Percentiles rank a stretch among this genome's conserved stretches.
phyloP scores from a whole-genome alignment of 2,329 filamentous ascomycete genomes.

The Trichoderma sp. region DNA sequence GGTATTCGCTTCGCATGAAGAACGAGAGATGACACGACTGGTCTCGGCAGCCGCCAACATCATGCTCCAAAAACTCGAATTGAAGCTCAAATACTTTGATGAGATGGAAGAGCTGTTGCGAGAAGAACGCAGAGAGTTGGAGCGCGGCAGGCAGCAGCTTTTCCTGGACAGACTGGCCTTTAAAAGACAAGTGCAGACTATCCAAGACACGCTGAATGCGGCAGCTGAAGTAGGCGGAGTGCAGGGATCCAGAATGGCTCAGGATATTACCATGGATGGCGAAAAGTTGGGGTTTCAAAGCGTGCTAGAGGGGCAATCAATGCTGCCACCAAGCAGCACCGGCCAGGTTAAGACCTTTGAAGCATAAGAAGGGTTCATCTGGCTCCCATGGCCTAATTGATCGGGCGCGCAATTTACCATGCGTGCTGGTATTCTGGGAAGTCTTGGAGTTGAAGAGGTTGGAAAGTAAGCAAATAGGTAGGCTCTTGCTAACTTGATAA shows the following conservation, averaged over 20 bases:
- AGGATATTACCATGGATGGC: conserved; percentile 47
- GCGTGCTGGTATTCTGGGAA: not conserved
- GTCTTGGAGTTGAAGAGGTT: conserved; percentile 6
- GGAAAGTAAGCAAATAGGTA: conserved; percentile 5
- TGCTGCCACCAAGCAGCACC: conserved; percentile 55
- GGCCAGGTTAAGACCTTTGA: conserved; percentile 58
- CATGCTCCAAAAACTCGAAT: conserved; percentile 90
- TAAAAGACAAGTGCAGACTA: conserved; percentile 79
- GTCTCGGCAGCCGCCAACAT: conserved; percentile 91
- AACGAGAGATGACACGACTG: conserved; percentile 91
- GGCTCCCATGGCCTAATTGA: not conserved
- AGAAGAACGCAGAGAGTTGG: conserved; percentile 87
- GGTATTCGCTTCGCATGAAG: conserved; percentile 89
- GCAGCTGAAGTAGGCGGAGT: conserved; percentile 50
- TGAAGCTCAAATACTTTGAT: conserved; percentile 93
- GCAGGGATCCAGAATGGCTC: conserved; percentile 46
- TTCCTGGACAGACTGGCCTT: conserved; percentile 90
- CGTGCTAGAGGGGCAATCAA: conserved; percentile 39
- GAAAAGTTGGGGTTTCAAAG: conserved; percentile 55
- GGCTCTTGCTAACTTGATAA: conserved; percentile 12
- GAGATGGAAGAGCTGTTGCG: conserved; percentile 93
- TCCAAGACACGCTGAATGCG: conserved; percentile 71
- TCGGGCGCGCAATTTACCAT: not conserved
- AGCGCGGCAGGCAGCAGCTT: conserved; percentile 85
- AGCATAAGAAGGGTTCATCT: conserved; percentile 36